phyloP scores from a whole-genome alignment of 1,284 basidiomycete species.

The Ustilago bromivora region DNA sequence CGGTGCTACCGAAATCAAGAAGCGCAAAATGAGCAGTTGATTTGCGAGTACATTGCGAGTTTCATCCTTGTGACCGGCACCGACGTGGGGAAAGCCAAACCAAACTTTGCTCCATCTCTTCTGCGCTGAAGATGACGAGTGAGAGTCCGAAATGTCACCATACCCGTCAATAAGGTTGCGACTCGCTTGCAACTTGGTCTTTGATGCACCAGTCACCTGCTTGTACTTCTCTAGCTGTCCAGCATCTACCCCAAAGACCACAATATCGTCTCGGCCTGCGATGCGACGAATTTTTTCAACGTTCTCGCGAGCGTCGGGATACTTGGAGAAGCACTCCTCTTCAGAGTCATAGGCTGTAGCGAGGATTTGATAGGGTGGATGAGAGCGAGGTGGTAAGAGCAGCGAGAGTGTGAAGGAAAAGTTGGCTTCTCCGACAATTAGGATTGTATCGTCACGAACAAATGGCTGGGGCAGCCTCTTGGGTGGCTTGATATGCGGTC shows the following conservation, averaged over 20 bases:
- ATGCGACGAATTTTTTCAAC: conserved; percentile 71
- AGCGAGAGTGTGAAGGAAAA: conserved; percentile 91
- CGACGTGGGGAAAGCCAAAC: conserved; percentile 97
- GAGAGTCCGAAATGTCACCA: not conserved
- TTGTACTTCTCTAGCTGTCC: conserved; percentile 78
- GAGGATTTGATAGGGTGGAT: conserved; percentile 78
- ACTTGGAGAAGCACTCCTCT: conserved; percentile 82
- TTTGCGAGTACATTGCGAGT: conserved; percentile 92
- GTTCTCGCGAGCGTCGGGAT: conserved; percentile 80
- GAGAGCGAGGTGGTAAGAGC: conserved; percentile 70
- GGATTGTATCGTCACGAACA: conserved; percentile 79
- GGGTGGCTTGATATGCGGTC: conserved; percentile 11
- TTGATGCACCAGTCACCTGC: conserved; percentile 63
- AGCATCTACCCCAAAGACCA: conserved; percentile 88
- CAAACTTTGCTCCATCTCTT: conserved; percentile 81
- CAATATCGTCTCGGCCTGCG: conserved; percentile 75
- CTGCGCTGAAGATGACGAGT: conserved; percentile 10
- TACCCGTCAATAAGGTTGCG: conserved; percentile 17
- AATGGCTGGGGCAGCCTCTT: conserved; percentile 76
- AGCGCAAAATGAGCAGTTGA: conserved; percentile 86
- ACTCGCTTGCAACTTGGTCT: conserved; percentile 6
- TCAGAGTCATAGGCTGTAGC: conserved; percentile 90
- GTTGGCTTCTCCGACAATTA: conserved; percentile 90
- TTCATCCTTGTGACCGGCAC: conserved; percentile 94
- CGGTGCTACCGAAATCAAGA: conserved; percentile 80